Percentiles rank a stretch among this genome's conserved stretches.
Conservation (phyloP, 768 basidiomycete genomes). For the Pleurotus salmoneostramineus region DNA sequence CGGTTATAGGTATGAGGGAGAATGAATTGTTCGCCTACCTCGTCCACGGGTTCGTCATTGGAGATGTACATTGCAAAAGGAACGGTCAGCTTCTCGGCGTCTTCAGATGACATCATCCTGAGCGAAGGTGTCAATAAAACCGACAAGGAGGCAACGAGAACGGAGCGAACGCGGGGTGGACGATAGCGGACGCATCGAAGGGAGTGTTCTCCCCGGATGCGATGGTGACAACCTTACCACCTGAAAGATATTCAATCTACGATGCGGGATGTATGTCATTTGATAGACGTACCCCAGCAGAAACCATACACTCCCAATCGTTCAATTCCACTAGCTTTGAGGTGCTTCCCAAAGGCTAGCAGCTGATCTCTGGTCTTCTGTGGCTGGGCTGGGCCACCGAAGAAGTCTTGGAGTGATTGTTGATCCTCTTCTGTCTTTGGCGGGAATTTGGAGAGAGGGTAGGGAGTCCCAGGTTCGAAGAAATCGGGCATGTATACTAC, state of each 20-base stretch:
- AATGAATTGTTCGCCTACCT: slow-evolving; percentile 27
- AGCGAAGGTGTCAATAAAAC: too few relatives aligned
- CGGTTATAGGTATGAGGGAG: background rate
- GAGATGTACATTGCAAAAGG: slow-evolving; percentile 57
- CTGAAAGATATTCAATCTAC: slow-evolving; percentile 17
- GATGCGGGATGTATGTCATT: background rate
- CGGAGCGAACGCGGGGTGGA: slow-evolving; percentile 54
- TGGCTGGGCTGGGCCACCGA: slow-evolving; percentile 48
- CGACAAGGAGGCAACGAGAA: too few relatives aligned
- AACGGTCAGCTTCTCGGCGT: slow-evolving; percentile 45
- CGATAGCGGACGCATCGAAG: slow-evolving; percentile 43
- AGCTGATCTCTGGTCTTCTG: slow-evolving; percentile 35
- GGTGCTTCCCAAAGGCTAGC: slow-evolving; percentile 30
- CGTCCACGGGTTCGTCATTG: slow-evolving; percentile 51
- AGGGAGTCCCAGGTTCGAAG: slow-evolving; percentile 50
- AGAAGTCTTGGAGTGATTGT: slow-evolving; percentile 51
- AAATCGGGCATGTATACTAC: slow-evolving; percentile 65
- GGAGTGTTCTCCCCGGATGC: slow-evolving; percentile 35
- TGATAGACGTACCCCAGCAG: slow-evolving; percentile 45
- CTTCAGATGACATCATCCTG: slow-evolving; percentile 49
- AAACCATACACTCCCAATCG: slow-evolving; percentile 50
- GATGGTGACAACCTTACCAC: slow-evolving; percentile 46
- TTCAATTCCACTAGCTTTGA: slow-evolving; percentile 39
- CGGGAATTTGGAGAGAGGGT: slow-evolving; percentile 46
- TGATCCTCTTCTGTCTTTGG: slow-evolving; percentile 51